Base-by-base conservation (phyloP, 495 filamentous ascomycete species). In the Pyrenopolyporus hunteri region DNA sequence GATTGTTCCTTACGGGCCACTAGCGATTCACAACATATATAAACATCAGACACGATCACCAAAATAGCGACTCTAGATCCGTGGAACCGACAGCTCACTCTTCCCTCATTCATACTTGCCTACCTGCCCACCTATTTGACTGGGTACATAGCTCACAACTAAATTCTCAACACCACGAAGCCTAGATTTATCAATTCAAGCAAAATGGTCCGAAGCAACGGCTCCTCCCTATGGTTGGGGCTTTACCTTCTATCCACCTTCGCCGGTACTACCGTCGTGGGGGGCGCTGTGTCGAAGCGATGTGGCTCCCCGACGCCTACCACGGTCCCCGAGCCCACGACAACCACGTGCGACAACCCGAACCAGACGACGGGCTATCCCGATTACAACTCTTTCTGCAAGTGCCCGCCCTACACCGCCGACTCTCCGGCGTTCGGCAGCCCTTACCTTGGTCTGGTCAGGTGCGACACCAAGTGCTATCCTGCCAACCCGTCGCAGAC, bases 311-410 rank as follows among this genome's bases (percentile, higher is more conserved):
- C 63, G 11, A 60, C 63, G 7, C 28, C 55, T 23, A 59, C 56
- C 7, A 47, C 19, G 6, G 10, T 10, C 6, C n/a, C 49, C 1
- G 56, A 32, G 13, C 9, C 62, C 1, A 51, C 50, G 1, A 25
- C n/a, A 6, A 43, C 63, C 13, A 31, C 50, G 2, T 66, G 63
- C 46, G 57, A 60, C 1, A 47, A 52, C 19, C 56, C 63, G 1
- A 60, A 42, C 14, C 51, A 60, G 29, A 66, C 63, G 1, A 66
- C 63, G 0, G 63, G 63, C 0, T 66, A 68, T 26, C 68, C 65
- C 0, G 56, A 71, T 48, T 71, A 69, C 37, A 63, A 69, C 51
- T 9, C 47, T 13, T 69, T 50, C 39, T 71, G 68, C 62, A 50
- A 64, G 13, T 71, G 65, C 40, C 53, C 46, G 0, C 51, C 64